phyloP scores from a whole-genome alignment of 306 rosid genomes.

The Acacia crassicarpa region DNA sequence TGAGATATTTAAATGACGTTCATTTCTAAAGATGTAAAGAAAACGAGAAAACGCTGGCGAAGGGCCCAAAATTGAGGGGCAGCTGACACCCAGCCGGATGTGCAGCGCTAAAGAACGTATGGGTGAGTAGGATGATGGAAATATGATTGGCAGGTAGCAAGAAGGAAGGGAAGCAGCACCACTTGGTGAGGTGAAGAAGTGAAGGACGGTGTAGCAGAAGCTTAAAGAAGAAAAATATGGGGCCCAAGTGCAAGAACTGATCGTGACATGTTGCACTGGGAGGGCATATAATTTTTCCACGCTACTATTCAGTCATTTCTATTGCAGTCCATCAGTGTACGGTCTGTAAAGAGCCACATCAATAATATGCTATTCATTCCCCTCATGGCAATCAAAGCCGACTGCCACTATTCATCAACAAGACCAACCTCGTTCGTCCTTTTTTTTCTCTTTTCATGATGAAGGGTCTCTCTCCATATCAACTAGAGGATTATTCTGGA shows the following conservation, averaged over 20 bases:
- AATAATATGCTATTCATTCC: background rate
- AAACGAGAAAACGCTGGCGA: too few species aligned
- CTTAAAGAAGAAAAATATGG: background rate
- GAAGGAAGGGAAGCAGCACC: background rate
- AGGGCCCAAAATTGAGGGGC: too few species aligned
- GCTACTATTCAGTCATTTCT: background rate
- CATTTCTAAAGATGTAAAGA: too few species aligned
- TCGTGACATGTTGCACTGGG: constrained; percentile 8
- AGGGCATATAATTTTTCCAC: constrained; percentile 20
- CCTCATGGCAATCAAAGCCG: background rate
- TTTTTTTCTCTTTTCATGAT: background rate
- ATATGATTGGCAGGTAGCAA: background rate
- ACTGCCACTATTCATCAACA: background rate
- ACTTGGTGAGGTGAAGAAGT: background rate
- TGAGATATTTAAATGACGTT: too few species aligned
- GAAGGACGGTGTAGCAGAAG: constrained; percentile 29
- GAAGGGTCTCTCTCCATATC: background rate
- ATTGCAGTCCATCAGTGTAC: background rate
- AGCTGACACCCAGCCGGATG: too few species aligned
- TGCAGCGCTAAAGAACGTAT: background rate
- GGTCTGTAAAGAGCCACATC: background rate
- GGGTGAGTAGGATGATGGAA: background rate
- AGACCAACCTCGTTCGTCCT: background rate
- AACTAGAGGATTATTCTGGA: background rate
- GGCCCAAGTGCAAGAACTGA: constrained; percentile 24